Evolutionary conservation across 495 filamentous ascomycete species (phyloP).

Genomic region (Aspergillus funiculosus): DNA sequence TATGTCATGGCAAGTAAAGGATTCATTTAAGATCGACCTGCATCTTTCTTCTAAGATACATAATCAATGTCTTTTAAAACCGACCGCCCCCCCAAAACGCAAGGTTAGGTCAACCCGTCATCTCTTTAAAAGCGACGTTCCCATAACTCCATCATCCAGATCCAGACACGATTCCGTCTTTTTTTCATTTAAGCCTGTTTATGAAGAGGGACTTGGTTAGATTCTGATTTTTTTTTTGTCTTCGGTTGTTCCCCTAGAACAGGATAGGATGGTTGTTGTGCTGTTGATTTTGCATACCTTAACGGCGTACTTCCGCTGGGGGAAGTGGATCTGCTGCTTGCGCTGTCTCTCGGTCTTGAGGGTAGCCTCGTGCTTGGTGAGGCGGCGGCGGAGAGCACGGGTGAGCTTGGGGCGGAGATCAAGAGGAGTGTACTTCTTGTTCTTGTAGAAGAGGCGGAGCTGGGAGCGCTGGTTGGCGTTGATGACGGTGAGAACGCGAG

Average conservation of each 20-base stretch:
- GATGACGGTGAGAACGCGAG: conserved; percentile 96
- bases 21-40: conserved; percentile 39
- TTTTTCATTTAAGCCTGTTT: conserved; percentile 39
- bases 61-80: conserved; percentile 39
- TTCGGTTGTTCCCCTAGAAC: not conserved
- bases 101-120: conserved; percentile 37
- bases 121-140: conserved; percentile 30
- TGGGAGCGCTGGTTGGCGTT: conserved; percentile 97
- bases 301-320: conserved; percentile 94
- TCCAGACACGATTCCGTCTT: conserved; percentile 30
- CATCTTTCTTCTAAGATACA: conserved; percentile 44
- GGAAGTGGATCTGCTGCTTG: conserved; percentile 95
- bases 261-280: conserved; percentile 2
- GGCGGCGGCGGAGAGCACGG: conserved; percentile 85
- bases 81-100: conserved; percentile 27
- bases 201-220: not conserved
- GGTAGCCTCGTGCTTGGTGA: conserved; percentile 83
- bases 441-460: conserved; percentile 98
- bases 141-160: conserved; percentile 36
- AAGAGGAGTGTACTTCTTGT: conserved; percentile 97
- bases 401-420: conserved; percentile 97
- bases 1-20: conserved; percentile 40
- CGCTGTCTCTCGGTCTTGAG: conserved; percentile 79
- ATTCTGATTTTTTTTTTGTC: not conserved
- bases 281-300: conserved; percentile 62